A percentile compares a stretch with the other conserved stretches of the same genome.
These are phyloP conservation scores for Pythium aphanidermatum DNA, from an alignment of 352 stramenopile genomes.

Conservation along the genomic window DNA sequence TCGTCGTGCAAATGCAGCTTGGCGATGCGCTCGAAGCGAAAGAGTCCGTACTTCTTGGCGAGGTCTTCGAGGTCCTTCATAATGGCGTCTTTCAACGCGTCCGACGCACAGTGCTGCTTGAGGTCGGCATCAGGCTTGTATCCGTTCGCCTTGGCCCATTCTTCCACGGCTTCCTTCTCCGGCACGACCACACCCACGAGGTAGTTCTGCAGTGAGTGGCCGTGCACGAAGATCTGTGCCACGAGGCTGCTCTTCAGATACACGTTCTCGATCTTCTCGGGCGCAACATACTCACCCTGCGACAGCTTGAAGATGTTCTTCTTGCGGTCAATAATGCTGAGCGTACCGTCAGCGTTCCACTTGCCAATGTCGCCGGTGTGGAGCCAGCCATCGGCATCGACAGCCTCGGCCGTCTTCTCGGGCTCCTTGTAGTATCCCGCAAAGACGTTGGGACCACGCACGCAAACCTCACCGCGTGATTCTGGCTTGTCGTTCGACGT, in stretches of 20 bases:
- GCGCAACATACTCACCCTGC: slow-evolving; percentile 94
- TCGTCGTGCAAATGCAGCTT: slow-evolving; percentile 84
- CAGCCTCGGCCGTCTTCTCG: slow-evolving; percentile 84
- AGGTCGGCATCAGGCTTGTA: slow-evolving; percentile 20
- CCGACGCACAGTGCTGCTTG: slow-evolving; percentile 21
- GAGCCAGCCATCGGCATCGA: slow-evolving; percentile 94
- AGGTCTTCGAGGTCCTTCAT: slow-evolving; percentile 67
- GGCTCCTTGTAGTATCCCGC: slow-evolving; percentile 94
- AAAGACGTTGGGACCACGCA: slow-evolving; percentile 80
- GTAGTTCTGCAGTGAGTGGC: slow-evolving; percentile 91
- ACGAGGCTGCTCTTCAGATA: slow-evolving; percentile 90
- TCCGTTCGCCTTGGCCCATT: slow-evolving; percentile 60
- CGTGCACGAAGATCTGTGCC: slow-evolving; percentile 92
- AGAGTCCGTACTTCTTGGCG: slow-evolving; percentile 61
- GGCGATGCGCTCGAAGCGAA: slow-evolving; percentile 90
- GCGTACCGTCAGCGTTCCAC: slow-evolving; percentile 89
- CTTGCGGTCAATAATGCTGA: slow-evolving; percentile 89
- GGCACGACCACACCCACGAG: slow-evolving; percentile 93
- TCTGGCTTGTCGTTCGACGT: slow-evolving; percentile 38
- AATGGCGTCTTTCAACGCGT: slow-evolving; percentile 51
- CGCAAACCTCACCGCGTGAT: slow-evolving; percentile 82
- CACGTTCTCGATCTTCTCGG: slow-evolving; percentile 96
- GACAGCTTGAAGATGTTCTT: slow-evolving; percentile 94
- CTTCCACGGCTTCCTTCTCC: slow-evolving; percentile 82
- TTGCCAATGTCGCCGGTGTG: slow-evolving; percentile 95